phyloP scores from a whole-genome alignment of 1,139 yeast species.

The Zygosaccharomyces pseudobailii region DNA sequence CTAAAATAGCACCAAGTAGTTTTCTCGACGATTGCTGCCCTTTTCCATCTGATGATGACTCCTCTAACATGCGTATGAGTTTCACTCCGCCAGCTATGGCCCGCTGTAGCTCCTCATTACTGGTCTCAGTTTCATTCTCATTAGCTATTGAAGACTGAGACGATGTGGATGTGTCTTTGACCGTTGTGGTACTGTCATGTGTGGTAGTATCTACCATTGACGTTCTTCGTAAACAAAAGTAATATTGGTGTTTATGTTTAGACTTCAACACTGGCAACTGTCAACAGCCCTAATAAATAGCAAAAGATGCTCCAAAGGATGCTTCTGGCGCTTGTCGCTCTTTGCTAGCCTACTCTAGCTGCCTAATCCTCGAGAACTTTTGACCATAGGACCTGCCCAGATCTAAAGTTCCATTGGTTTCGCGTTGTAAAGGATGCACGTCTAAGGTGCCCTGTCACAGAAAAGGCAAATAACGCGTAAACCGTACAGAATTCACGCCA shows the following conservation, averaged over 20 bases:
- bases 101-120: constrained; percentile 6
- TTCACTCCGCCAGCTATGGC: constrained; percentile 10
- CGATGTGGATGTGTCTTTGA: constrained; percentile 2
- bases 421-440: not conserved
- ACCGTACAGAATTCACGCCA: not conserved
- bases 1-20: constrained; percentile 2
- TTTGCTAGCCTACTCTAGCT: not conserved
- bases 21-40: not conserved
- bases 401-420: not conserved
- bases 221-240: not conserved
- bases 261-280: not conserved
- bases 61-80: constrained; percentile 5
- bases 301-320: not conserved
- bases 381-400: not conserved
- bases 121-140: constrained; percentile 5
- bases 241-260: not conserved
- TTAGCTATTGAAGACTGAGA: constrained; percentile 7
- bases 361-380: not conserved
- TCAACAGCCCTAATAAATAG: not conserved
- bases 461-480: not conserved
- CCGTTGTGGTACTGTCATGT: constrained; percentile 1
- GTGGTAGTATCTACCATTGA: constrained; percentile 3
- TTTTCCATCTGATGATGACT: not conserved
- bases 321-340: not conserved
- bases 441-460: not conserved